Evolutionary conservation across 2,329 filamentous ascomycete species (phyloP).

Genomic region (Monilinia fructigena): DNA sequence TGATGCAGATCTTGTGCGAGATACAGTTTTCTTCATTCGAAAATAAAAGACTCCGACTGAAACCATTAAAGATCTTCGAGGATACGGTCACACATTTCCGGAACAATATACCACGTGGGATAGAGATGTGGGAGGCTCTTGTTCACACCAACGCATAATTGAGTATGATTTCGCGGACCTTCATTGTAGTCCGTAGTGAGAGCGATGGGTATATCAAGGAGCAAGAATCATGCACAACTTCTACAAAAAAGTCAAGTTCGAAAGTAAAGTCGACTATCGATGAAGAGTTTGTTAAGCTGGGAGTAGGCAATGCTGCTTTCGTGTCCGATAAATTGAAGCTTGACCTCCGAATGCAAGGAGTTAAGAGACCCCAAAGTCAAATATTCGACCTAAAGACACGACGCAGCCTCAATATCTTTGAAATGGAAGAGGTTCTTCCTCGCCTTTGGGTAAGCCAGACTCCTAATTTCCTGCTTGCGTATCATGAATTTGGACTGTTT

Average conservation of each 20-base stretch:
- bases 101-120: slow-evolving; percentile 66
- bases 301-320: slow-evolving; percentile 32
- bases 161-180: slow-evolving; percentile 57
- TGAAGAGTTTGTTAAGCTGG: slow-evolving; percentile 19
- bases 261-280: slow-evolving; percentile 27
- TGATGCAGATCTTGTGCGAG: slow-evolving; percentile 53
- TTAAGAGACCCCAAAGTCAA: slow-evolving; percentile 38
- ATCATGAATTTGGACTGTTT: slow-evolving; percentile 48
- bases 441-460: slow-evolving; percentile 52
- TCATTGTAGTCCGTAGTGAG: slow-evolving; percentile 55
- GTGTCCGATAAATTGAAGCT: slow-evolving; percentile 43
- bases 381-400: slow-evolving; percentile 47
- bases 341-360: slow-evolving; percentile 38
- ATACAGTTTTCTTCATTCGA: slow-evolving; percentile 62
- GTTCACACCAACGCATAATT: slow-evolving; percentile 62
- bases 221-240: background rate
- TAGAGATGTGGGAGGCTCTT: slow-evolving; percentile 51
- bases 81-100: slow-evolving; percentile 66
- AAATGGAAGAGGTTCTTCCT: slow-evolving; percentile 43
- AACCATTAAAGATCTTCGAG: slow-evolving; percentile 53
- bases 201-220: slow-evolving; percentile 54
- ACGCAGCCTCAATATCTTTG: slow-evolving; percentile 30
- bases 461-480: slow-evolving; percentile 52
- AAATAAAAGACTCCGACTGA: slow-evolving; percentile 60
- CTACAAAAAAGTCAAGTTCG: too few relatives aligned